Evolutionary conservation across 2,329 filamentous ascomycete genomes (phyloP).

Genomic region (Aspergillus neoniger): DNA sequence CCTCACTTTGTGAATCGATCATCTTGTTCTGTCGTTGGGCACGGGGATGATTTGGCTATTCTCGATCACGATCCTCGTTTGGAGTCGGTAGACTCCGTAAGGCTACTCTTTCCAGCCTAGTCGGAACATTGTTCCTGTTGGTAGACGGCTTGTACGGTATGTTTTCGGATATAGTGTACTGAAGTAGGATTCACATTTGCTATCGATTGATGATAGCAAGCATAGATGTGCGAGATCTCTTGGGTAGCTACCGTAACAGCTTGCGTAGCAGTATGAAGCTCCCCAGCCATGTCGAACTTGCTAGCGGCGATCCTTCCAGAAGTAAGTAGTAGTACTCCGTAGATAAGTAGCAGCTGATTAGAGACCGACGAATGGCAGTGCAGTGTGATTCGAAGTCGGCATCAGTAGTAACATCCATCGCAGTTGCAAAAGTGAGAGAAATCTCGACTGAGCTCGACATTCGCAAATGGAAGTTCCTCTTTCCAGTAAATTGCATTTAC

Average conservation of each 20-base stretch:
- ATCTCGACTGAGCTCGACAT: neutral
- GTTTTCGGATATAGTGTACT: neutral
- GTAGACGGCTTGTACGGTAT: neutral
- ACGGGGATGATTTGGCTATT: neutral
- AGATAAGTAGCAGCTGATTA: neutral
- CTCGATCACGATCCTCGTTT: neutral
- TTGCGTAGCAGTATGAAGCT: too few species aligned
- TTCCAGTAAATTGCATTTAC: too few species aligned
- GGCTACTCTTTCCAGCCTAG: neutral
- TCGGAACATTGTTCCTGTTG: neutral
- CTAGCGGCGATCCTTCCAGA: too few species aligned
- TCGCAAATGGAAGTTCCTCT: neutral
- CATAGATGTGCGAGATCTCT: too few species aligned
- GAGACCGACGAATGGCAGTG: neutral
- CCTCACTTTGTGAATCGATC: neutral
- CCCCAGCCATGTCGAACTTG: too few species aligned
- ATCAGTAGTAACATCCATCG: neutral
- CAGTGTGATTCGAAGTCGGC: too few species aligned
- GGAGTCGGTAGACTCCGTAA: too few species aligned
- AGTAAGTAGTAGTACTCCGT: too few species aligned
- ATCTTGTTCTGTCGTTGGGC: neutral
- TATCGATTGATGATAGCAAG: too few species aligned
- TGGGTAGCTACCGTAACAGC: too few species aligned
- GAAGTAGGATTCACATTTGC: too few species aligned
- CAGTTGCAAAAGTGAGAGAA: neutral